Base-by-base conservation (phyloP, 805 yeast species). In the Metschnikowia sp. region DNA sequence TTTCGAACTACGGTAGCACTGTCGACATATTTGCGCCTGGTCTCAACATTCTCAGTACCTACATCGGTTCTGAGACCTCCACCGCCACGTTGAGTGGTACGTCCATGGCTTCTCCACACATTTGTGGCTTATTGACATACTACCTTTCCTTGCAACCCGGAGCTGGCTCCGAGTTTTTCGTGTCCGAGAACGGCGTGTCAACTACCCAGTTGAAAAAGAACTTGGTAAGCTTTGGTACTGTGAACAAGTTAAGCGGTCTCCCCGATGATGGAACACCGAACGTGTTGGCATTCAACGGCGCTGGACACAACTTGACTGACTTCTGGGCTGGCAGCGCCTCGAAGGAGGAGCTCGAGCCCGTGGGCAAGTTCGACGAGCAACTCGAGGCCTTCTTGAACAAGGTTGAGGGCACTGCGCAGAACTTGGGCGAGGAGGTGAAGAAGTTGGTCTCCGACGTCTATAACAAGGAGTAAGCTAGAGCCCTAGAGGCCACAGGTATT, bases 91-190 rank as follows among this genome's bases (percentile, higher is more conserved):
- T 87, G 65, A 86, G 96, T 34, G 99, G 99, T 70, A 92, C 97
- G 10, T 92, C 98, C 12, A 92, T 92, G 99, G 97, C 98, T 19
- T 86, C 97, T 34, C 98, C 99, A 39, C 97, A 90, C 63, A 91
- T 91, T 57, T 84, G 90, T 50, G 99, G 99, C 58, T 77, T 92
- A 66, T 81, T 90, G 62, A 80, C 96, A 8, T 92, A 92, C 77
- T 92, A 81, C 72, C 74, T 91, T 64, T 85, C 96, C 7, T 79
- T 90, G 68, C 88, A 86, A 71, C 96, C 96, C 56, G 85, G 79
- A 39, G 66, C 82, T 11, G 80, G 76, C 41, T 83, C 90, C 43
- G 81, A 80, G 63, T 86, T 78, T 63, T 75, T 79, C 54, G 68
- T 72, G 47, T 75, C 83, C 22, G 78, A 77, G 40, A 62, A 74